A percentile compares a stretch with the other conserved stretches of the same genome.
Evolutionary conservation across 176 grass and related monocot species (phyloP).

Genomic region (Stipa capillata): DNA sequence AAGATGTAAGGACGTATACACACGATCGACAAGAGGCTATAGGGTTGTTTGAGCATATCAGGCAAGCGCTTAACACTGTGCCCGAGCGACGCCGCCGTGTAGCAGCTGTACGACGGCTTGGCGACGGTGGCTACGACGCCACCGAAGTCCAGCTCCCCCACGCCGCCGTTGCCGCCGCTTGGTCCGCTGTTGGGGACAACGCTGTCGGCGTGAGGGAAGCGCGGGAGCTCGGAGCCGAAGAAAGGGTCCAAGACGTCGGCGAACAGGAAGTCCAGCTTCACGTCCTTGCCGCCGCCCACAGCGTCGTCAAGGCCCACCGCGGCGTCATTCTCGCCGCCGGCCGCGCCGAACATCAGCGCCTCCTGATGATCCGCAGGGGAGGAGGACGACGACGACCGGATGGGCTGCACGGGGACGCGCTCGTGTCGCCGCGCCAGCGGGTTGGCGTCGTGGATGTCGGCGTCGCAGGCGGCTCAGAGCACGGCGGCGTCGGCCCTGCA

Average conservation of each 20-base stretch:
- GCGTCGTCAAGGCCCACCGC: not conserved
- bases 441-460: slow-evolving; percentile 55
- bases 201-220: slow-evolving; percentile 34
- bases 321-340: not conserved
- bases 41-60: not conserved
- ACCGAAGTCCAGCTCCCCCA: slow-evolving; percentile 33
- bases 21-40: not conserved
- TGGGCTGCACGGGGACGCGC: slow-evolving; percentile 50
- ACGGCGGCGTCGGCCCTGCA: slow-evolving; percentile 80
- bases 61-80: slow-evolving; percentile 42
- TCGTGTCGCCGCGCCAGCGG: slow-evolving; percentile 79
- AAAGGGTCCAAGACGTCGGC: slow-evolving; percentile 47
- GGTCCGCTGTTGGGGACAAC: slow-evolving; percentile 43
- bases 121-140: not conserved
- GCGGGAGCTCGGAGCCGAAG: slow-evolving; percentile 36
- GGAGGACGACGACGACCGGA: not conserved
- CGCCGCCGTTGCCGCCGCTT: not conserved
- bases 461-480: slow-evolving; percentile 42
- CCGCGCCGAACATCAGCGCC: not conserved
- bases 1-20: not conserved
- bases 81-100: slow-evolving; percentile 45
- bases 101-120: slow-evolving; percentile 52
- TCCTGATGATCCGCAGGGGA: not conserved
- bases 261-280: slow-evolving; percentile 44
- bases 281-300: not conserved